Evolutionary conservation across 352 stramenopile genomes (phyloP).

Genomic region (Phytophthora quininea): DNA sequence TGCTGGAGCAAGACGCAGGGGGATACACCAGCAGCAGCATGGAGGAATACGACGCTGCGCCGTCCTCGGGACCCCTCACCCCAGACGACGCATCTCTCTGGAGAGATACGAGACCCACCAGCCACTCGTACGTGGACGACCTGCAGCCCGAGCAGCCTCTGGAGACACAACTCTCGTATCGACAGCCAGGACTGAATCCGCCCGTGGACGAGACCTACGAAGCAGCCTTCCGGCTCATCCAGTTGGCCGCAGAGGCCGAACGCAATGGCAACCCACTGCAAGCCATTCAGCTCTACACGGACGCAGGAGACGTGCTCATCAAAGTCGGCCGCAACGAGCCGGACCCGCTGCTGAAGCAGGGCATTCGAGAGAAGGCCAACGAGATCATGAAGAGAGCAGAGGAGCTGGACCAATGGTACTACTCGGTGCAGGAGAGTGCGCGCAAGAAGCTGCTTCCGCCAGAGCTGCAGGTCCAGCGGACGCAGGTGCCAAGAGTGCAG

Average conservation of each 20-base stretch:
- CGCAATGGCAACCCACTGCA: slow-evolving; percentile 35
- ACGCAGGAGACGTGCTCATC: slow-evolving; percentile 43
- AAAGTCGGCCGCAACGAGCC: slow-evolving; percentile 39
- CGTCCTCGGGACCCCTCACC: background rate
- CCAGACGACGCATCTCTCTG: slow-evolving; percentile 9
- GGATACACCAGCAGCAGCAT: slow-evolving; percentile 2
- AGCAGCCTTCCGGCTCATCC: slow-evolving; percentile 52
- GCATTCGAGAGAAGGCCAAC: slow-evolving; percentile 49
- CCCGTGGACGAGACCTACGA: slow-evolving; percentile 42
- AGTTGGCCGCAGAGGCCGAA: slow-evolving; percentile 51
- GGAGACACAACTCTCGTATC: slow-evolving; percentile 23
- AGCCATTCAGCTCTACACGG: slow-evolving; percentile 51
- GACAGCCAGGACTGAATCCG: slow-evolving; percentile 1
- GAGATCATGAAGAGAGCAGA: slow-evolving; percentile 56
- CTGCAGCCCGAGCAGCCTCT: slow-evolving; percentile 4
- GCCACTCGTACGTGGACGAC: slow-evolving; percentile 29
- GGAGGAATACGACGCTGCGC: slow-evolving; percentile 6
- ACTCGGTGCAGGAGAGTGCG: slow-evolving; percentile 45
- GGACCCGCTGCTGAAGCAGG: slow-evolving; percentile 47
- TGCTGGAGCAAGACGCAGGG: slow-evolving; percentile 20
- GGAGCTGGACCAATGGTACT: slow-evolving; percentile 53
- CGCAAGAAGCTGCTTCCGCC: slow-evolving; percentile 41
- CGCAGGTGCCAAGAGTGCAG: slow-evolving; percentile 48
- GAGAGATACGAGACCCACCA: slow-evolving; percentile 22
- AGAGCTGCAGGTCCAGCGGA: slow-evolving; percentile 45